Conservation (phyloP, 306 rosid species). For the Pterocarpus santalinus region DNA sequence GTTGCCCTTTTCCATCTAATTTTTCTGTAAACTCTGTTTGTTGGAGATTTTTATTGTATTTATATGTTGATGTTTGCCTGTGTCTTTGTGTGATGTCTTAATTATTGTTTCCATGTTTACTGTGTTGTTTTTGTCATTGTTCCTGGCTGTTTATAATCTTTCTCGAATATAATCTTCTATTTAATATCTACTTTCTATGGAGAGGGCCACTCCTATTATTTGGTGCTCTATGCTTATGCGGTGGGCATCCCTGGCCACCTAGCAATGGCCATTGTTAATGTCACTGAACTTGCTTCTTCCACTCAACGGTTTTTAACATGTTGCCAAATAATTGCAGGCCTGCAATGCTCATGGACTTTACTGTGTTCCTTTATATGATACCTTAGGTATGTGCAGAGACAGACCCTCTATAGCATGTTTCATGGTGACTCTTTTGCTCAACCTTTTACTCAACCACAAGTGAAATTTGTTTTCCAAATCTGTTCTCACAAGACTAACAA, state of each 20-base stretch:
- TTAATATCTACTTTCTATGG: slow-evolving; percentile 2
- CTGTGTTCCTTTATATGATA: slow-evolving; percentile 95
- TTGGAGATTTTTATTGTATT: slow-evolving; percentile 30
- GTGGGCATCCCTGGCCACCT: slow-evolving; percentile 29
- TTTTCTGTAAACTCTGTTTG: slow-evolving; percentile 22
- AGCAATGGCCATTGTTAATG: not conserved
- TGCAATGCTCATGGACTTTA: slow-evolving; percentile 95
- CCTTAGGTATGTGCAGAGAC: slow-evolving; percentile 71
- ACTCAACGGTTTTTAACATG: slow-evolving; percentile 38
- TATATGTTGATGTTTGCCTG: slow-evolving; percentile 16
- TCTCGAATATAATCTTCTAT: slow-evolving; percentile 21
- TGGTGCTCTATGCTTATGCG: slow-evolving; percentile 24
- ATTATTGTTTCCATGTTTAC: slow-evolving; percentile 28
- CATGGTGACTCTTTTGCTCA: slow-evolving; percentile 24
- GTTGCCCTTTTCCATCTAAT: slow-evolving; percentile 8
- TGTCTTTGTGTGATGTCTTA: slow-evolving; percentile 8
- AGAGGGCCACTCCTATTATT: slow-evolving; percentile 1
- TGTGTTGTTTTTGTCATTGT: slow-evolving; percentile 13
- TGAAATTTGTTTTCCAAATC: slow-evolving; percentile 21
- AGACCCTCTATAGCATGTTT: slow-evolving; percentile 40
- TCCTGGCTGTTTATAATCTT: not conserved
- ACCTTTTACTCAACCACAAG: slow-evolving; percentile 28
- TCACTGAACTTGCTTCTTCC: slow-evolving; percentile 35
- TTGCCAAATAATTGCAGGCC: slow-evolving; percentile 71
- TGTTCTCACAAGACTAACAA: slow-evolving; percentile 29